Percentiles rank a stretch among this genome's conserved stretches.
phyloP scores from a whole-genome alignment of 139 green algal species.

The Trebouxia sp. region DNA sequence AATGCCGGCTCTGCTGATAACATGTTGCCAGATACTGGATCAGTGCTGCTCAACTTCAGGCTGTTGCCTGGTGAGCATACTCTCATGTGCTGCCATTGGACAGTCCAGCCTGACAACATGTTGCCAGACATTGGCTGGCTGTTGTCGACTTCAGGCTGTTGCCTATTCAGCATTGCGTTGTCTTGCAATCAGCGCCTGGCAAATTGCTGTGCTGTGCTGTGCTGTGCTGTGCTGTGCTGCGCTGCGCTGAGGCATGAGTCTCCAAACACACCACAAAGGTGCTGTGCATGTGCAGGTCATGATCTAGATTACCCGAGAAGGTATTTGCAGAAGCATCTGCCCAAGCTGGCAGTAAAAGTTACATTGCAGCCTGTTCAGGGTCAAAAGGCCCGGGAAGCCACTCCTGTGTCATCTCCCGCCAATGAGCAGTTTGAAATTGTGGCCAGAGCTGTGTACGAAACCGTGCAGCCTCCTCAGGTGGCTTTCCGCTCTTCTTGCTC shows the following conservation, averaged over 20 bases:
- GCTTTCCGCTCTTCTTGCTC: not conserved
- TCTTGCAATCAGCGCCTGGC: no score
- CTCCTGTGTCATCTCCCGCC: slow-evolving; percentile 9
- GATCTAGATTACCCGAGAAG: not conserved
- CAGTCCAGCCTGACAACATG: no score
- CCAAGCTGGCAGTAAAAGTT: not conserved
- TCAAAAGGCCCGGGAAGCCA: slow-evolving; percentile 6
- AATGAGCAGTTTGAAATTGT: slow-evolving; percentile 15
- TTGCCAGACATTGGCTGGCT: no score
- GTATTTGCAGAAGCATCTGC: not conserved
- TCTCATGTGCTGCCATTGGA: no score
- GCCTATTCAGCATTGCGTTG: no score
- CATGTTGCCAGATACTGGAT: slow-evolving; percentile 55
- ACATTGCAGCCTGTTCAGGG: not conserved
- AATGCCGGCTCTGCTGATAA: slow-evolving; percentile 56
- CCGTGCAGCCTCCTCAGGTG: not conserved
- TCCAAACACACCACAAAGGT: no score
- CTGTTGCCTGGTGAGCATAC: slow-evolving; percentile 54
- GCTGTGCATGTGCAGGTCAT: not conserved
- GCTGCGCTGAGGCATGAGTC: slow-evolving; percentile 1
- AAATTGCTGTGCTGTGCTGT: slow-evolving; percentile 28
- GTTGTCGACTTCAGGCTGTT: no score
- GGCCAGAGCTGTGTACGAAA: not conserved
- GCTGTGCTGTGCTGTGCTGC: slow-evolving; percentile 29
- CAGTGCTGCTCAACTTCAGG: slow-evolving; percentile 62